These are phyloP conservation scores for Sugiyamaella floridensis DNA, from an alignment of 805 yeast species.

Conservation along the genomic window DNA sequence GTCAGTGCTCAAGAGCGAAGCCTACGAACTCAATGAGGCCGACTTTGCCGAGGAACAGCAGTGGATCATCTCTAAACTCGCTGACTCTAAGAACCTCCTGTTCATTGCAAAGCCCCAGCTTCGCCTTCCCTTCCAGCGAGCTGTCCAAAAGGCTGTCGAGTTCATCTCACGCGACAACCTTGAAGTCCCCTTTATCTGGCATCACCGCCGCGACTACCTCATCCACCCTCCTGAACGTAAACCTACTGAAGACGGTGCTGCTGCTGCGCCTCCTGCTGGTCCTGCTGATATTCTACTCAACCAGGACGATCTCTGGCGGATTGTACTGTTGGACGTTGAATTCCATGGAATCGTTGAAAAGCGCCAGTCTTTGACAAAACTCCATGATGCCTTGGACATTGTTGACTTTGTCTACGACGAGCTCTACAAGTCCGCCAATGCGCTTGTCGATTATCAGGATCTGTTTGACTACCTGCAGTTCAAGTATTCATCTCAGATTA, in stretches of 20 bases:
- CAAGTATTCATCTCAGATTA: constrained; percentile 53
- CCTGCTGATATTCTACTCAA: constrained; percentile 28
- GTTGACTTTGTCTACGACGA: constrained; percentile 55
- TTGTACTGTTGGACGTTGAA: constrained; percentile 78
- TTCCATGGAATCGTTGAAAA: constrained; percentile 79
- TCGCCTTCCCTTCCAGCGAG: constrained; percentile 43
- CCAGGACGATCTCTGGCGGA: constrained; percentile 90
- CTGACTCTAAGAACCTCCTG: constrained; percentile 46
- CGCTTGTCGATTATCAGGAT: constrained; percentile 80
- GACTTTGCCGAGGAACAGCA: constrained; percentile 67
- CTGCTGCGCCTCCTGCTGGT: constrained; percentile 1
- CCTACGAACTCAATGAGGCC: constrained; percentile 51
- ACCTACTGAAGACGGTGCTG: background rate
- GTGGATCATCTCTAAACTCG: constrained; percentile 70
- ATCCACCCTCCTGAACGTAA: constrained; percentile 45
- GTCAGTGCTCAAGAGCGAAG: constrained; percentile 52
- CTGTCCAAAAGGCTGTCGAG: constrained; percentile 65
- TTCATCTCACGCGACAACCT: constrained; percentile 69
- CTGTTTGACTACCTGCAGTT: constrained; percentile 76
- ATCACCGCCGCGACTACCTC: constrained; percentile 86
- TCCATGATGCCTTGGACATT: constrained; percentile 38
- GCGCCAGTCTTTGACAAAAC: constrained; percentile 50
- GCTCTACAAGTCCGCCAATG: constrained; percentile 47
- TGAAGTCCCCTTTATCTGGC: constrained; percentile 94
- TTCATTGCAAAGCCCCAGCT: constrained; percentile 34